Evolutionary conservation across 2,329 filamentous ascomycete genomes (phyloP).

Genomic region (Metarhizium anisopliae): DNA sequence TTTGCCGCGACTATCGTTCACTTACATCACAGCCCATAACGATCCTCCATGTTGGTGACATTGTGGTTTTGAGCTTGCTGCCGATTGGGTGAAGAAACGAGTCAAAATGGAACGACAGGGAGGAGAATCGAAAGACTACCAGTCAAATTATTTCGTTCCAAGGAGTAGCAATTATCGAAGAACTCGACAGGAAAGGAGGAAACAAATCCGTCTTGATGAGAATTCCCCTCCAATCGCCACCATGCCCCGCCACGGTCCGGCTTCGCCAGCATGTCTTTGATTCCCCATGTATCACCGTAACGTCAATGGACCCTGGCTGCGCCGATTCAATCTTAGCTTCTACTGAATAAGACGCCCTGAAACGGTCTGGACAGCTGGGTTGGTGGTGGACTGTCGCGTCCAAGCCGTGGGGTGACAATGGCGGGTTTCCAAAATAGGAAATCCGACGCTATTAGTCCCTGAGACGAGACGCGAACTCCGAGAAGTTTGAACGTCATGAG

Average conservation of each 20-base stretch:
- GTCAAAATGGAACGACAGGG: background rate
- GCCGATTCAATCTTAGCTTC: background rate
- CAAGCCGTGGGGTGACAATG: background rate
- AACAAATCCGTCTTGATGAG: background rate
- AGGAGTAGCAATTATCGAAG: background rate
- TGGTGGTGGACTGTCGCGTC: background rate
- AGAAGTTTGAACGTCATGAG: slow-evolving; percentile 2
- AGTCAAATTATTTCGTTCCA: background rate
- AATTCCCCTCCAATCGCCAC: background rate
- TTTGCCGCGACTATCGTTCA: slow-evolving; percentile 2
- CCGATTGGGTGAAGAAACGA: background rate
- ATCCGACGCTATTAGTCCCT: slow-evolving; percentile 7
- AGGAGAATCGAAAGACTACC: background rate
- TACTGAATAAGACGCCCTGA: background rate
- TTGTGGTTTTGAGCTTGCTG: slow-evolving; percentile 13
- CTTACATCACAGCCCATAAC: slow-evolving; percentile 46
- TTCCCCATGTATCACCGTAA: background rate
- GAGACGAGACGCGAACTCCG: background rate
- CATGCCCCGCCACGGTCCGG: background rate
- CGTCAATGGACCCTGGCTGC: background rate
- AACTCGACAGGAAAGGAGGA: background rate
- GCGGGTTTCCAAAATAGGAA: slow-evolving; percentile 14
- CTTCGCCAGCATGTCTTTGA: background rate
- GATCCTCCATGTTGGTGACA: slow-evolving; percentile 42
- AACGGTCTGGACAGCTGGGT: background rate